Evolutionary conservation across 2,329 filamentous ascomycete genomes (phyloP).

Genomic region (Botryotinia calthae): DNA sequence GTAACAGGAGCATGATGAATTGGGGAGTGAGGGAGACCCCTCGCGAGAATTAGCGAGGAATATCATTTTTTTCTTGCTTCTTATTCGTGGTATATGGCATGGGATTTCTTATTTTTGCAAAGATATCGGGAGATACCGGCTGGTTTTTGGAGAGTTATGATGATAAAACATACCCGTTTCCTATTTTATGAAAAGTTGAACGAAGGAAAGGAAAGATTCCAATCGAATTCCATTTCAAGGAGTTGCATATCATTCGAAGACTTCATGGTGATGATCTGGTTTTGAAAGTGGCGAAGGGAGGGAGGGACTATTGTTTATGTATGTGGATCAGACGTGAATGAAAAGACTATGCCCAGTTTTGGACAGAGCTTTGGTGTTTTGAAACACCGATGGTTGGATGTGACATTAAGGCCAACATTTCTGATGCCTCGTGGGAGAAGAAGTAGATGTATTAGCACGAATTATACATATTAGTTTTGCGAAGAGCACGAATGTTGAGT

Average conservation of each 20-base stretch:
- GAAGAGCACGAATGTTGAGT: not conserved
- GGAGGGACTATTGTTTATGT: not conserved
- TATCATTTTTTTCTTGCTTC: conserved; percentile 8
- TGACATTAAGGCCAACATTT: too few relatives aligned
- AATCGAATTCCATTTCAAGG: not conserved
- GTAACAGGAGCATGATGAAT: not conserved
- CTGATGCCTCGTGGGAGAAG: not conserved
- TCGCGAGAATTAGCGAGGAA: not conserved
- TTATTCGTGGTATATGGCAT: not conserved
- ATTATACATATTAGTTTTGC: not conserved
- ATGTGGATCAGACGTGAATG: conserved; percentile 2
- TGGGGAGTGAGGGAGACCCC: not conserved
- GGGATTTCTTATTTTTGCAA: conserved; percentile 14
- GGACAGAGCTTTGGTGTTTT: not conserved
- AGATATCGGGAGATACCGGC: conserved; percentile 10
- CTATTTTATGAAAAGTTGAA: conserved; percentile 4
- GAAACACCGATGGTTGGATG: not conserved
- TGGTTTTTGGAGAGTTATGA: conserved; percentile 6
- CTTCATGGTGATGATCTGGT: not conserved
- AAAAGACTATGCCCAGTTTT: not conserved
- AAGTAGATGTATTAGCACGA: too few relatives aligned
- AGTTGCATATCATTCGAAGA: conserved; percentile 5
- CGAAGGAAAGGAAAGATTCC: not conserved
- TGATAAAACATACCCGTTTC: conserved; percentile 16
- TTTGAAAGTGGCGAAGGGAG: not conserved